Percentiles rank a stretch among this genome's conserved stretches.
These are phyloP conservation scores for Candida suzukii DNA, from an alignment of 805 yeast genomes.

Conservation along the genomic window DNA sequence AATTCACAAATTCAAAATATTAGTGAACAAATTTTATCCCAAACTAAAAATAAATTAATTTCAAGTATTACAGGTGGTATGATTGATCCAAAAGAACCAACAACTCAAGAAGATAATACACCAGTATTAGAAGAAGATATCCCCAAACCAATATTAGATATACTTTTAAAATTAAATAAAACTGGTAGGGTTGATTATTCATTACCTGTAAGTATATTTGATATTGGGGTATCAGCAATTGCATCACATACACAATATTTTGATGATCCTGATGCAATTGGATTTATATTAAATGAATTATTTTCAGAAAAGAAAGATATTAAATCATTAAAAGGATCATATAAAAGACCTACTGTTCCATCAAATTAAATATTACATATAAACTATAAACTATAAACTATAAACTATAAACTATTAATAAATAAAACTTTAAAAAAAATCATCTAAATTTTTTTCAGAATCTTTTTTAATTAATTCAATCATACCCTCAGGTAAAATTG, in stretches of 20 bases:
- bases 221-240: constrained; percentile 72
- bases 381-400: background rate
- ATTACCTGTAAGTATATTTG: constrained; percentile 71
- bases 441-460: constrained; percentile 76
- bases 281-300: constrained; percentile 63
- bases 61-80: background rate
- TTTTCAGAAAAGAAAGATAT: background rate
- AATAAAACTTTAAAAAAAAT: constrained; percentile 32
- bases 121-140: constrained; percentile 16
- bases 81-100: constrained; percentile 2
- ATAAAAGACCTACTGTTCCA: background rate
- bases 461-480: constrained; percentile 76
- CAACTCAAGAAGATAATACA: constrained; percentile 5
- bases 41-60: constrained; percentile 10
- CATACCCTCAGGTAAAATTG: constrained; percentile 92
- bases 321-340: background rate
- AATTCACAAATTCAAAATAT: constrained; percentile 31
- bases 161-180: constrained; percentile 46
- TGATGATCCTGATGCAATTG: constrained; percentile 80
- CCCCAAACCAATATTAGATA: constrained; percentile 21
- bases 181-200: constrained; percentile 80
- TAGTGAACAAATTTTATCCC: constrained; percentile 4
- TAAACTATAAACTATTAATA: background rate
- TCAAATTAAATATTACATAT: too few relatives aligned
- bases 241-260: constrained; percentile 87